Conservation (phyloP, 2,329 filamentous ascomycete species). For the Blastomyces parvus region DNA sequence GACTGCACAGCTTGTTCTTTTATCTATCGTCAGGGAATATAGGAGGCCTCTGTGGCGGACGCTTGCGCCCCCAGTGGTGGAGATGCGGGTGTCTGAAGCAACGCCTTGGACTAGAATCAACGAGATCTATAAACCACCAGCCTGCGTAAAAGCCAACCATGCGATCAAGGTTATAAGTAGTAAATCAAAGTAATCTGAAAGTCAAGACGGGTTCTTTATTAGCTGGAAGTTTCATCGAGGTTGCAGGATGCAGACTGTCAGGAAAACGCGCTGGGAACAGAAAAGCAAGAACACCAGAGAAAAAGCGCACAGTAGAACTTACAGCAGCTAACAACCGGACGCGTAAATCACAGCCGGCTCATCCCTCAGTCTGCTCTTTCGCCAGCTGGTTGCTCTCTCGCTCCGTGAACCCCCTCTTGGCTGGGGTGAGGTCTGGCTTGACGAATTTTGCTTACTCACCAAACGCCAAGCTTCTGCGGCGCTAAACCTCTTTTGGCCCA, state of each 20-base stretch:
- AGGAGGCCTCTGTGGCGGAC: not conserved
- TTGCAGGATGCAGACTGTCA: not conserved
- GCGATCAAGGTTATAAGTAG: not conserved
- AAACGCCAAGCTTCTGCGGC: slow-evolving; percentile 13
- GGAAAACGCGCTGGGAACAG: slow-evolving; percentile 9
- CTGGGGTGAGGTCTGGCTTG: slow-evolving; percentile 15
- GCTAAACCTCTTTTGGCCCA: slow-evolving; percentile 11
- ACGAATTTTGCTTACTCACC: slow-evolving; percentile 18
- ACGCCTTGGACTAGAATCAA: not conserved
- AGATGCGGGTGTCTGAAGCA: not conserved
- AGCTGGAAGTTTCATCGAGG: slow-evolving; percentile 5
- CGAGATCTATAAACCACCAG: not conserved
- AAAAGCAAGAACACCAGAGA: slow-evolving; percentile 5
- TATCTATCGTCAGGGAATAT: not conserved
- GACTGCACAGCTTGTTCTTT: slow-evolving; percentile 5
- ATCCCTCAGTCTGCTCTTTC: slow-evolving; percentile 11
- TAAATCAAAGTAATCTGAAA: not conserved
- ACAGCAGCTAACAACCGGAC: slow-evolving; percentile 12
- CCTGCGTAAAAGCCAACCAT: not conserved
- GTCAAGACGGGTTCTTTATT: not conserved
- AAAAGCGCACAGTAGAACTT: slow-evolving; percentile 8
- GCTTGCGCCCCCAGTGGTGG: not conserved
- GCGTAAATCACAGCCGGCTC: slow-evolving; percentile 20
- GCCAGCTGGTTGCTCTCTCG: not conserved
- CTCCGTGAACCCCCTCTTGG: slow-evolving; percentile 12